phyloP scores from a whole-genome alignment of 441 rosid species.

The Arabidopsis lyrata region DNA sequence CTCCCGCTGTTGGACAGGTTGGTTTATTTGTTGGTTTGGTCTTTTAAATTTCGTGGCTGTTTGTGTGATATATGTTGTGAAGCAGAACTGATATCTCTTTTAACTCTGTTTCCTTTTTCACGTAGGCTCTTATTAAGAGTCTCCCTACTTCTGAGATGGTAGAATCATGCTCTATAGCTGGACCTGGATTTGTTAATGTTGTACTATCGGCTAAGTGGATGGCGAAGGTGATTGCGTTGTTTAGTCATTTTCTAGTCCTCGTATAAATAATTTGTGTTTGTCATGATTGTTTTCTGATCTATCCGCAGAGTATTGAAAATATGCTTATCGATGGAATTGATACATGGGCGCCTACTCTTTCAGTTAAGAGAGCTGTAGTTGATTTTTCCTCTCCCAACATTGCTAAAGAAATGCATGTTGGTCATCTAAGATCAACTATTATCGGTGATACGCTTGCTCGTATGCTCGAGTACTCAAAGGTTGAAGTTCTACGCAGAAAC shows the following conservation, averaged over 20 bases:
- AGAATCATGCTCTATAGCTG: conserved; percentile 78
- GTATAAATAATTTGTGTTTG: neutral
- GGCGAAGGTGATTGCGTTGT: conserved; percentile 63
- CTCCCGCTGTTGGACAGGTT: conserved; percentile 72
- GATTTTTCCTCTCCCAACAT: conserved; percentile 96
- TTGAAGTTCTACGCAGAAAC: too few species aligned
- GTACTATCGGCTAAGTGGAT: conserved; percentile 77
- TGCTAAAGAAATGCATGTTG: conserved; percentile 98
- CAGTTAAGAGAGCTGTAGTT: conserved; percentile 70
- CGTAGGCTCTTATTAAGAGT: conserved; percentile 67
- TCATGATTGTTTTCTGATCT: neutral
- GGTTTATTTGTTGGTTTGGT: neutral
- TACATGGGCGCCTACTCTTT: conserved; percentile 74
- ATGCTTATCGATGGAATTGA: conserved; percentile 80
- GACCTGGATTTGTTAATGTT: conserved; percentile 90
- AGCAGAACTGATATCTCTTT: neutral
- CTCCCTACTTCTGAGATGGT: conserved; percentile 77
- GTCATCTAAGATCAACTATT: conserved; percentile 90
- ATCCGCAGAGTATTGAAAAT: conserved; percentile 65
- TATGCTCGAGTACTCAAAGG: conserved; percentile 85
- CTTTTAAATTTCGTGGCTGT: too few species aligned
- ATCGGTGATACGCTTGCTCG: conserved; percentile 92
- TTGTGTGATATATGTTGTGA: too few species aligned
- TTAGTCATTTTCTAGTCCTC: neutral
- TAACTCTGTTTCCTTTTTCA: neutral